A percentile compares a stretch with the other conserved stretches of the same genome.
Conservation (phyloP, 768 basidiomycete species). For the Pisolithus orientalis region DNA sequence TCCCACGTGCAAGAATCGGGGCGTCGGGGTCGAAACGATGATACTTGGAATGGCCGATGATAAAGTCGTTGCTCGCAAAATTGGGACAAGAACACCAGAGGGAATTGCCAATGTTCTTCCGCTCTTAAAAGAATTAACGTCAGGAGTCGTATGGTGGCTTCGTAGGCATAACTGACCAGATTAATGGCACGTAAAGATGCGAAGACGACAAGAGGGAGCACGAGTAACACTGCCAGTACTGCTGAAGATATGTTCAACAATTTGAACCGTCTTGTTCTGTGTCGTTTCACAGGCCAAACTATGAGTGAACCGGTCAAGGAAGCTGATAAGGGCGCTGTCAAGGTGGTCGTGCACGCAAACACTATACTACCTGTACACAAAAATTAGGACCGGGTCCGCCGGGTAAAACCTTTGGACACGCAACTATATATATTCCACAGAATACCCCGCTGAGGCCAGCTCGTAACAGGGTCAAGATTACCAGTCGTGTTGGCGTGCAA, state of each 20-base stretch:
- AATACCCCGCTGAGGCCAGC: slow-evolving; percentile 37
- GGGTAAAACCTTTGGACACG: slow-evolving; percentile 19
- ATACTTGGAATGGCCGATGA: slow-evolving; percentile 54
- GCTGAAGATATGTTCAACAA: slow-evolving; percentile 48
- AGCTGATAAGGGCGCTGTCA: slow-evolving; percentile 60
- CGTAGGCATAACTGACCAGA: slow-evolving; percentile 32
- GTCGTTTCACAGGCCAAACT: slow-evolving; percentile 30
- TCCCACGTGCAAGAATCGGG: slow-evolving; percentile 40
- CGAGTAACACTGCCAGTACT: slow-evolving; percentile 40
- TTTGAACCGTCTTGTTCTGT: slow-evolving; percentile 51
- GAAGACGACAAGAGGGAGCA: slow-evolving; percentile 54
- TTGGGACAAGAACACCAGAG: slow-evolving; percentile 13
- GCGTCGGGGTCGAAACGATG: slow-evolving; percentile 47
- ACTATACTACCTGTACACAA: slow-evolving; percentile 41
- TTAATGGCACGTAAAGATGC: slow-evolving; percentile 35
- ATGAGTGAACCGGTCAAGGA: slow-evolving; percentile 40
- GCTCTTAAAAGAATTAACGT: slow-evolving; percentile 1
- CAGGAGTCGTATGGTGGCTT: slow-evolving; percentile 10
- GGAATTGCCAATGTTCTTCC: slow-evolving; percentile 5
- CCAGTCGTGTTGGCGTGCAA: slow-evolving; percentile 46
- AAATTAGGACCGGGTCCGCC: background rate
- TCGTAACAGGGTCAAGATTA: slow-evolving; percentile 30
- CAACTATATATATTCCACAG: slow-evolving; percentile 63
- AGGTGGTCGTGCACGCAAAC: slow-evolving; percentile 60
- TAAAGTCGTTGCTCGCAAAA: slow-evolving; percentile 47